Percentiles rank a stretch among this genome's conserved stretches.
Conservation (phyloP, 331 rosid species). For the Pyrus hybrid region DNA sequence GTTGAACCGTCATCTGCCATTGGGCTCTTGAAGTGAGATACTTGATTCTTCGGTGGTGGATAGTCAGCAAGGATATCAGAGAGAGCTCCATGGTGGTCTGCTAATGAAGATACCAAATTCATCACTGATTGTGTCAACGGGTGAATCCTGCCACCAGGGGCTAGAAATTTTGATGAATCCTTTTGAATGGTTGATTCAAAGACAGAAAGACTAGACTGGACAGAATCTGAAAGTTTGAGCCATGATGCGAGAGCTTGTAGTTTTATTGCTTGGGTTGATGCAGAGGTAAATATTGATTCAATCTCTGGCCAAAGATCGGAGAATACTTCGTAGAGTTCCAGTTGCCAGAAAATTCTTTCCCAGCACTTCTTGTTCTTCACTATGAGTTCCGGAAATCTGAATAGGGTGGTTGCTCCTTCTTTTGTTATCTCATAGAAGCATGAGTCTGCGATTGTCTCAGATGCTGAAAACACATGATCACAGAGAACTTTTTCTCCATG, state of each 20-base stretch:
- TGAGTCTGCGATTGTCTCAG: constrained; percentile 28
- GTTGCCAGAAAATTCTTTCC: constrained; percentile 28
- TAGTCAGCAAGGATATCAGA: constrained; percentile 27
- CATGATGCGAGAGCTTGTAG: constrained; percentile 30
- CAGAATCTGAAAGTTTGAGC: constrained; percentile 23
- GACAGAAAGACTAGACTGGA: constrained; percentile 23
- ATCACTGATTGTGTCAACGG: constrained; percentile 32
- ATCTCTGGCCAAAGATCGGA: constrained; percentile 36
- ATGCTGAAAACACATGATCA: constrained; percentile 40
- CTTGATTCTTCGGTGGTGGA: constrained; percentile 22
- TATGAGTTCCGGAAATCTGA: constrained; percentile 35
- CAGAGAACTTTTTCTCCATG: constrained; percentile 37
- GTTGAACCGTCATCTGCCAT: constrained; percentile 14
- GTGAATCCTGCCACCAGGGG: constrained; percentile 36
- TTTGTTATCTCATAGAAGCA: constrained; percentile 38
- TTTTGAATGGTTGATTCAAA: constrained; percentile 32
- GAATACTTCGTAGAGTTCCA: constrained; percentile 33
- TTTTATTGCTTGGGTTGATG: constrained; percentile 26
- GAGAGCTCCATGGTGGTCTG: constrained; percentile 22
- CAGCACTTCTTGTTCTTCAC: constrained; percentile 23
- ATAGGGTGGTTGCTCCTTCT: constrained; percentile 33
- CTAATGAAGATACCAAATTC: constrained; percentile 29
- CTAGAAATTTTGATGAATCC: constrained; percentile 25
- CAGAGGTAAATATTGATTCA: constrained; percentile 24
- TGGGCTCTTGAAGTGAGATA: constrained; percentile 12